Base-by-base conservation (phyloP, 169 alveolate species). In the Eimeria praecox region DNA sequence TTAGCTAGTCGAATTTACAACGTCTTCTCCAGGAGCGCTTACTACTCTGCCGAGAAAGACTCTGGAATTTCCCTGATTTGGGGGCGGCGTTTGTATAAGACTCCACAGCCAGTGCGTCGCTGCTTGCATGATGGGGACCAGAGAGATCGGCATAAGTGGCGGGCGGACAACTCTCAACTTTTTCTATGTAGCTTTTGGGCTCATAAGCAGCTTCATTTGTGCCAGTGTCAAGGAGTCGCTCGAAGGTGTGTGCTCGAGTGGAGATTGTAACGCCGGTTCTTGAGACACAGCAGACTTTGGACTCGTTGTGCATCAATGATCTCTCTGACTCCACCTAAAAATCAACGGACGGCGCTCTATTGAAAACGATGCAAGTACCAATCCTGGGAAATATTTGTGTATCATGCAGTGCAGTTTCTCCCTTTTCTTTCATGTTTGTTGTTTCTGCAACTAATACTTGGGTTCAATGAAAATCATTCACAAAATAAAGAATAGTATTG, bases 21-120 rank as follows among this genome's bases (percentile, higher is more conserved):
- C 49, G 14, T 30, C 49, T 49, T 1, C n/a, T 14, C 20, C 22
- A 52, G 2, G 16, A 12, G 20, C 24, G 38, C 91, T 2, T 83
- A 83, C 91, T 35, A 83, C 56, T 52, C 52, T 56, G 71, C 54
- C 64, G 66, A 16, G 77, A 83, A 56, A 33, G 91, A 24, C 75
- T n/a, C 0, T 30, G 49, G 38, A 18, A 22, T 2, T 35, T n/a
- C 54, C 27, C 35, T 16, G 77, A 35, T 56, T n/a, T 52, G 12
- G 14, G 91, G 22, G 54, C 54, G 33, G 40, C n/a, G 89, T 30
- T 27, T 80, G 69, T 16, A 24, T 27, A 44, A 24, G 3, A 9
- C 44, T 44, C 44, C 59, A 80, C 16, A 9, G 38, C 14, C 88
- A 46, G 12, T 78, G 42, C 88, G 1, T 33, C 88, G 35, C 49